Conservation (phyloP, 2,329 filamentous ascomycete species). For the Lachnellula cervina region DNA sequence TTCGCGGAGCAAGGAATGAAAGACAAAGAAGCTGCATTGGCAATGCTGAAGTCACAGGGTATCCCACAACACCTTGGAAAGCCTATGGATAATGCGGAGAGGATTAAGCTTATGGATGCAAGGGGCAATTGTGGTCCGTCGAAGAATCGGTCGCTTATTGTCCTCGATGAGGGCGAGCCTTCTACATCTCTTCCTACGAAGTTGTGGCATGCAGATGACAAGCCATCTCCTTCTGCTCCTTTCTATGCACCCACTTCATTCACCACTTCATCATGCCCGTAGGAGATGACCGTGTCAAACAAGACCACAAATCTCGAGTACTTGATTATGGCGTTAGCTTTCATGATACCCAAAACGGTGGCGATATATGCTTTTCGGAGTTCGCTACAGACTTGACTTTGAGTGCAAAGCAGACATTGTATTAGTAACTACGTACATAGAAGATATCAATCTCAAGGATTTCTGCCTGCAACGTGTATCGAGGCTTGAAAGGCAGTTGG, state of each 20-base stretch:
- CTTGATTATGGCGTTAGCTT: no score
- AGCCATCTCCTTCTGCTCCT: background rate
- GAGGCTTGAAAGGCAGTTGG: no score
- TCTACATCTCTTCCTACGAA: conserved; percentile 1
- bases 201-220: no score
- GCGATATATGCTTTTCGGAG: no score
- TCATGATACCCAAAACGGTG: no score
- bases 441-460: no score
- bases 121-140: background rate
- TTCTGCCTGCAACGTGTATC: no score
- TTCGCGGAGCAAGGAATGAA: background rate
- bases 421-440: no score
- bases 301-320: no score
- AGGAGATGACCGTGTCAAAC: no score
- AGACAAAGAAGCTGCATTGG: background rate
- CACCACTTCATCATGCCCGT: background rate
- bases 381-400: no score
- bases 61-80: background rate
- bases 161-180: background rate
- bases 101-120: background rate
- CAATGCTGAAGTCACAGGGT: background rate
- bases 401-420: no score
- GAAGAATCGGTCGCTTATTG: background rate
- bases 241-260: conserved; percentile 1
- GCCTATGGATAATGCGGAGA: background rate